Conservation (phyloP, 768 basidiomycete species). For the Strobilomyces echinocephalus region DNA sequence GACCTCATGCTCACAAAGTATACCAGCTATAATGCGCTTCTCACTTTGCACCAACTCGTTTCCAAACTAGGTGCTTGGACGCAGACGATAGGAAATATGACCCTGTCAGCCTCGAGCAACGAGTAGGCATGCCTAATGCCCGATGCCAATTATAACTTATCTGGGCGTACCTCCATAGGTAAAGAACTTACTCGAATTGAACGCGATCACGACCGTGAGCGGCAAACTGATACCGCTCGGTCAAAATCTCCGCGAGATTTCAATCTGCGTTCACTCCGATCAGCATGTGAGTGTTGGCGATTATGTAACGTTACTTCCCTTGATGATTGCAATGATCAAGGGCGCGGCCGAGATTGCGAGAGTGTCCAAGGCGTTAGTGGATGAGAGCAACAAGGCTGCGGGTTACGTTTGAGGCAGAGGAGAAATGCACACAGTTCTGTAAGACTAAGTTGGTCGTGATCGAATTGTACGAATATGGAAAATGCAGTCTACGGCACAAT, state of each 20-base stretch:
- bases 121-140: constrained; percentile 33
- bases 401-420: constrained; percentile 22
- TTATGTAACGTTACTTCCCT: not conserved
- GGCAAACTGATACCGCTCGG: constrained; percentile 42
- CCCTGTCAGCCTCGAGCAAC: constrained; percentile 38
- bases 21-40: not conserved
- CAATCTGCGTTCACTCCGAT: constrained; percentile 64
- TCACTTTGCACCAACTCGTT: not conserved
- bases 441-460: too few species aligned
- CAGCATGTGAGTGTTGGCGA: constrained; percentile 43
- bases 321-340: constrained; percentile 23
- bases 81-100: constrained; percentile 41
- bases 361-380: constrained; percentile 52
- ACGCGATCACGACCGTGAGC: constrained; percentile 45
- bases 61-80: not conserved
- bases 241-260: constrained; percentile 43
- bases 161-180: constrained; percentile 31
- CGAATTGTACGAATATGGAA: too few species aligned
- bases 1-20: constrained; percentile 59
- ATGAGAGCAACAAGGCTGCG: constrained; percentile 44
- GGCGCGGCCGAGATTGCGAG: constrained; percentile 50
- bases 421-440: not conserved
- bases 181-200: constrained; percentile 37
- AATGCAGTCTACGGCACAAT: too few species aligned
- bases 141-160: not conserved